Base-by-base conservation (phyloP, 257 asterid genomes). In the Phtheirospermum japonicum region DNA sequence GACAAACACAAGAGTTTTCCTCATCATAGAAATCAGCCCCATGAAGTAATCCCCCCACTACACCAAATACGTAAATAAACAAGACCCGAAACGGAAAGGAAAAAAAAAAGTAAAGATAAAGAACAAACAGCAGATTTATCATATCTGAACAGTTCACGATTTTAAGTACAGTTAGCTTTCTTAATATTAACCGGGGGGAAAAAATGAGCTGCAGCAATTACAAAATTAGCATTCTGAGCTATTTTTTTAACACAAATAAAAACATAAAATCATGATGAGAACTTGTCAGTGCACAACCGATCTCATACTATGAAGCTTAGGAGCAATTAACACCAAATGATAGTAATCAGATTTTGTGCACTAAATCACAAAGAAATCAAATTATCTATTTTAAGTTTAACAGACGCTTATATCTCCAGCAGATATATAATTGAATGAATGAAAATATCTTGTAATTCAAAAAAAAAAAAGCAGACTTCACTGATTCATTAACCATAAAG, bases 1-100 rank as follows among this genome's bases (percentile, higher is more conserved):
- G 30, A 5, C 39, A 61, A 39, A 40, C 7, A 45, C 39, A 13
- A 6, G 20, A 20, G 52, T 9, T 56, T 32, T 16, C 63, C 42
- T 13, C 49, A 28, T 51, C 37, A 20, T 50, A 6, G 11, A 31
- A 62, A 59, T 23, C 46, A 40, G 52, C 55, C 33, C 39, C 63
- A 42, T n/a, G n/a, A n/a, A n/a, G n/a, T n/a, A n/a, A n/a, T n/a
- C n/a, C n/a, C n/a, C n/a, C n/a, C 49, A 28, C 20, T 39, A 40
- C 6, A 52, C 16, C 30, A 42, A 28, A 19, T 19, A 63, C 17
- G 14, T 20, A 65, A 54, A 65, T 56, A 8, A 63, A 43, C 12
- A 7, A 36, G 31, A 26, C 45, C 57, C 17, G 23, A 18, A 8
- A 10, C 17, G 7, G n/a, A n/a, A n/a, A n/a, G n/a, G n/a, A n/a